Base-by-base conservation (phyloP, 2,329 filamentous ascomycete genomes). In the Aspergillus sp. region DNA sequence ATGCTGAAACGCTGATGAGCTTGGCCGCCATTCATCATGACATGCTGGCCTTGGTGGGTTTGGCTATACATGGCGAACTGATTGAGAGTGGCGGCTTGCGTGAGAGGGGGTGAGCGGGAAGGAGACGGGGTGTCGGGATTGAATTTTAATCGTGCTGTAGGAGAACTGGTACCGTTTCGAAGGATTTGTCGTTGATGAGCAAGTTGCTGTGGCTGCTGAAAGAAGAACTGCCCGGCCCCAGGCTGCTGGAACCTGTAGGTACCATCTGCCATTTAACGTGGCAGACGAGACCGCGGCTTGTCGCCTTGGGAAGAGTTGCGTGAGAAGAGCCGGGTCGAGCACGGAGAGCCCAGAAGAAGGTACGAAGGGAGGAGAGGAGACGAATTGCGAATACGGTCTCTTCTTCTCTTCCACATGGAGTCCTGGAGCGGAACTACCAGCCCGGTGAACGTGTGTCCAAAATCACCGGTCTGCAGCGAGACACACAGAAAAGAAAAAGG, bases 241-340 rank as follows among this genome's bases (percentile, higher is more conserved):
- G 72, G 70, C 70, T 74, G 72, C 66, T 73, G 72, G 71, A 72
- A 74, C 67, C 72, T 71, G 68, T 73, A 74, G 66, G 70, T 69
- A 73, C 71, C 72, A 74, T 75, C 72, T 72, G 72, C 72, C 72
- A 75, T 75, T 69, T 73, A 74, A 69, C 68, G 69, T 64, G 69
- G 69, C 67, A 71, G 66, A 69, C 57, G 66, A 67, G 63, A 70
- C 67, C 66, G 63, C 58, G 60, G 53, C 54, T 62, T 63, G 55
- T 59, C 61, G 60, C 56, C 55, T 55, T 62, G 59, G 47, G 49
- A 53, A 50, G 51, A 46, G 43, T 57, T 39, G 53, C 49, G 54
- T 56, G 52, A 57, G 53, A 55, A 54, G 47, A 54, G 53, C 43
- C 49, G 55, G 55, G 50, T 47, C 44, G 50, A 49, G 53, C 46